Evolutionary conservation across 257 asterid species (phyloP).

Genomic region (Solanum neorickii): DNA sequence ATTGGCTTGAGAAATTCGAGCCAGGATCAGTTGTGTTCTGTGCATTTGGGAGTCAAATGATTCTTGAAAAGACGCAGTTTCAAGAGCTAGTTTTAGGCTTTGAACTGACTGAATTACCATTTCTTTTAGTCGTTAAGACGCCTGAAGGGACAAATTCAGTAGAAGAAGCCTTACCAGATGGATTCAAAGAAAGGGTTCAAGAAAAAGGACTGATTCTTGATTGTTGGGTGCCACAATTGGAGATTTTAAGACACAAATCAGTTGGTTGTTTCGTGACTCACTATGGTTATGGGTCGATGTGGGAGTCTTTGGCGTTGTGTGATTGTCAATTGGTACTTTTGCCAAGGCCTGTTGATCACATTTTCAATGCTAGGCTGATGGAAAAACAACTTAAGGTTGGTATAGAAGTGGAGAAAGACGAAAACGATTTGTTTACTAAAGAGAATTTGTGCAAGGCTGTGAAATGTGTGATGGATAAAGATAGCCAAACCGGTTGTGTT

Average conservation of each 20-base stretch:
- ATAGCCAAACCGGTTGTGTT: slow-evolving; percentile 9
- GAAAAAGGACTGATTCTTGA: neutral
- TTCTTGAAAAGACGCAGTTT: slow-evolving; percentile 3
- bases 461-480: slow-evolving; percentile 16
- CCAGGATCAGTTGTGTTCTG: slow-evolving; percentile 1
- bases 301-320: slow-evolving; percentile 4
- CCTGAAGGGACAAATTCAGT: neutral
- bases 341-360: neutral
- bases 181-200: neutral
- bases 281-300: neutral
- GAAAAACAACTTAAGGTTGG: slow-evolving; percentile 1
- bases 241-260: neutral
- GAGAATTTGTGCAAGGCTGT: slow-evolving; percentile 20
- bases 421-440: slow-evolving; percentile 23
- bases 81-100: slow-evolving; percentile 5
- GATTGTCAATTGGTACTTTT: slow-evolving; percentile 1
- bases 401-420: slow-evolving; percentile 5
- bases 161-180: slow-evolving; percentile 6
- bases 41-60: slow-evolving; percentile 13
- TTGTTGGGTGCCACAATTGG: slow-evolving; percentile 1
- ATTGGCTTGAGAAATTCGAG: neutral
- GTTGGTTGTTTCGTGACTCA: slow-evolving; percentile 8
- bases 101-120: neutral
- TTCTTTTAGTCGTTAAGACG: neutral
- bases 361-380: slow-evolving; percentile 2